Evolutionary conservation across 2,329 filamentous ascomycete species (phyloP).

Genomic region (Nigrograna mackinnonii): DNA sequence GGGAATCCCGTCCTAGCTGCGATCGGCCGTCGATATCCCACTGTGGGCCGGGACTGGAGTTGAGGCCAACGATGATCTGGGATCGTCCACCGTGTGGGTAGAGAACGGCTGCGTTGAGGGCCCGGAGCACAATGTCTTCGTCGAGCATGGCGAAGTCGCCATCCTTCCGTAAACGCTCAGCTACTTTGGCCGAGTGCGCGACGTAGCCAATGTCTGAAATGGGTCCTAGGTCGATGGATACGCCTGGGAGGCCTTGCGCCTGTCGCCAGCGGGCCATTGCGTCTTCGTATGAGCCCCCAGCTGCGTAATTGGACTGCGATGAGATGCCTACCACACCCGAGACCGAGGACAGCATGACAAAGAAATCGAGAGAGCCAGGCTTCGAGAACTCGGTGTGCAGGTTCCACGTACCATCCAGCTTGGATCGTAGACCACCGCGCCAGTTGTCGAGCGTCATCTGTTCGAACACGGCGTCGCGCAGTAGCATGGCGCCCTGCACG

Average conservation of each 20-base stretch:
- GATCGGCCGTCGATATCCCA: not conserved
- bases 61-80: not conserved
- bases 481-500: constrained; percentile 7
- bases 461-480: constrained; percentile 5
- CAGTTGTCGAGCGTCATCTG: constrained; percentile 8
- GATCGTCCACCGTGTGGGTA: not conserved
- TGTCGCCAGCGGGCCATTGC: constrained; percentile 18
- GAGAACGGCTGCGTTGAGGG: not conserved
- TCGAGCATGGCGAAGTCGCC: not conserved
- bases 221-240: constrained; percentile 17
- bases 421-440: not conserved
- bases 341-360: constrained; percentile 19
- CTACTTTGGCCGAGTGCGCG: not conserved
- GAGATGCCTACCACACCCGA: constrained; percentile 20
- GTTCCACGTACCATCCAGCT: constrained; percentile 7
- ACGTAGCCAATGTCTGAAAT: not conserved
- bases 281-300: constrained; percentile 23
- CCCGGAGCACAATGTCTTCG: not conserved
- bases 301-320: constrained; percentile 28
- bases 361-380: constrained; percentile 11
- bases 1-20: not conserved
- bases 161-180: not conserved
- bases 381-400: constrained; percentile 5
- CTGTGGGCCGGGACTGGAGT: not conserved
- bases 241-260: constrained; percentile 1